phyloP scores from a whole-genome alignment of 2,329 filamentous ascomycete genomes.

The Colletotrichum destructivum region DNA sequence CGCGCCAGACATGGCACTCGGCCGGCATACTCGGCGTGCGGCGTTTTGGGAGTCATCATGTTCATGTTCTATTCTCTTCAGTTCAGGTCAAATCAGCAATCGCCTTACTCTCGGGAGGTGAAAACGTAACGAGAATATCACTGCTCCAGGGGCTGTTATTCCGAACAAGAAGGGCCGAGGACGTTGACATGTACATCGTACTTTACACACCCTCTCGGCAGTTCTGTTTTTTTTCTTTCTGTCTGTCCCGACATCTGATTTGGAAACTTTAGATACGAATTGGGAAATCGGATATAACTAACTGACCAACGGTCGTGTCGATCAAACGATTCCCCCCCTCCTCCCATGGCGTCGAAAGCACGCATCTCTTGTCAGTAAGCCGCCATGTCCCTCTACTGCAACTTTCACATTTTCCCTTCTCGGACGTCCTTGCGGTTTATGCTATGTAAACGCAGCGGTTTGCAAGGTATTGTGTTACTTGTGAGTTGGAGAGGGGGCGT shows the following conservation, averaged over 20 bases:
- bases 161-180: background rate
- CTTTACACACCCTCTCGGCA: background rate
- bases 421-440: conserved; percentile 19
- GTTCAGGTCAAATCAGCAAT: conserved; percentile 3
- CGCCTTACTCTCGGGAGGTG: conserved; percentile 1
- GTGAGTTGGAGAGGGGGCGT: background rate
- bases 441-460: background rate
- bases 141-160: background rate
- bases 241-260: conserved; percentile 2
- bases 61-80: background rate
- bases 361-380: conserved; percentile 1
- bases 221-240: background rate
- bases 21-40: conserved; percentile 30
- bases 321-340: conserved; percentile 15
- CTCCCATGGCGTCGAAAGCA: background rate
- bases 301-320: conserved; percentile 1
- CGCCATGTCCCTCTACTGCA: conserved; percentile 14
- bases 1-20: conserved; percentile 14
- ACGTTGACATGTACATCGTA: background rate
- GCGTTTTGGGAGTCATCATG: conserved; percentile 28
- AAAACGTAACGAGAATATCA: conserved; percentile 10
- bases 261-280: conserved; percentile 14
- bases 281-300: background rate
- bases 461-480: background rate
- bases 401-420: background rate